Evolutionary conservation across 306 rosid species (phyloP), one percentile per base, ranked within the genome.

Genomic region (Hippophae gyantsensis): DNA sequence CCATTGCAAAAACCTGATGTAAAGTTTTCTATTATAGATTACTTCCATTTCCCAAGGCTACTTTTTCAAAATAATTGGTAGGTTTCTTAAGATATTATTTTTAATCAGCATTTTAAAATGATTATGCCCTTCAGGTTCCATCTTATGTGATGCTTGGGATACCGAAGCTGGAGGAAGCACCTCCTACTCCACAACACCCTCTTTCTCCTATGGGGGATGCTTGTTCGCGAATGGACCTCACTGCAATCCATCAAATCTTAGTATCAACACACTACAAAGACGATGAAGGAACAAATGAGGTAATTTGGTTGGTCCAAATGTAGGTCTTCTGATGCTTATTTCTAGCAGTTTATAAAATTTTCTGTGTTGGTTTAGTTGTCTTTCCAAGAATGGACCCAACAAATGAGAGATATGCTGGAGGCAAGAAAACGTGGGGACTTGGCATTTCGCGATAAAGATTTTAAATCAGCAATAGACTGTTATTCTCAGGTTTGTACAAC

Each of bases 361-460:
- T 48, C 61, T 50, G 51, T 43, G 42, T 38, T 26, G 46, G 52
- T n/a, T 69, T 43, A 83, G 85, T 66, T 85, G 70, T 89, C 86
- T 69, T 89, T 85, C 81, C 94, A 85, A 83, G 96, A 83, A 69
- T 89, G 95, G 90, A 85, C 86, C 42, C 95, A 83, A 62, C 90
- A 81, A 66, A 81, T 82, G 78, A 81, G 84, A 71, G 94, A 89
- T 61, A 79, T 83, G 86, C 65, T 82, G 74, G 86, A 73, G 63
- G 90, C 90, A 53, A 73, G 94, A 72, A 85, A 82, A 75, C 82
- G 79, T 10, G 90, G 88, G 13, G 90, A 89, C 76, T 54, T 79
- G 69, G 94, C 94, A 58, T 85, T 85, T 52, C 94, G 86, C 18
- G 94, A 83, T 69, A 77, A 62, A 76, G 90, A 85, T 78, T 81